phyloP scores from a whole-genome alignment of 257 asterid genomes.

The Nyctanthes arbortristis region DNA sequence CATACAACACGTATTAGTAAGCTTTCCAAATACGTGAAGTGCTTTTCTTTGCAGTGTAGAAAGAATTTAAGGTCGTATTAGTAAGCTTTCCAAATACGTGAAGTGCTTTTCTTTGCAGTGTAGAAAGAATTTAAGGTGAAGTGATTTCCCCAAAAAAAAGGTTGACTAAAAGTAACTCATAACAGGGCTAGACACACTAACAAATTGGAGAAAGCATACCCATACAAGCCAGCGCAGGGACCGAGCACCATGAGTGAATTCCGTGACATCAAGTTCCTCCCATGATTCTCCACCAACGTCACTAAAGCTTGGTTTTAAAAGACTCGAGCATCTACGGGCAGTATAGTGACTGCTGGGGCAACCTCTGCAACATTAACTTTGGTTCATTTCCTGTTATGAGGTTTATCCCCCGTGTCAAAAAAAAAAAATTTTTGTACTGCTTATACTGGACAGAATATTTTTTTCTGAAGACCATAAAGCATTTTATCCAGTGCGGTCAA shows the following conservation, averaged over 20 bases:
- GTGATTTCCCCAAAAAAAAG: no score
- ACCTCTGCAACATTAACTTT: constrained; percentile 87
- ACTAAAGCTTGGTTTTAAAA: constrained; percentile 66
- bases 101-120: not conserved
- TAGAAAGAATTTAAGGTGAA: not conserved
- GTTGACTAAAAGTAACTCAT: not conserved
- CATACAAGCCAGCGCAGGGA: constrained; percentile 97
- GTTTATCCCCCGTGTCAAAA: constrained; percentile 45
- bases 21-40: not conserved
- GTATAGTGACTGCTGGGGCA: constrained; percentile 64
- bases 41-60: not conserved
- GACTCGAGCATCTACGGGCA: constrained; percentile 66
- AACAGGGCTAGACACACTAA: not conserved
- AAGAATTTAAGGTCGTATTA: no score
- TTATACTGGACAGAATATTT: no score
- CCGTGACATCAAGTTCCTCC: constrained; percentile 85
- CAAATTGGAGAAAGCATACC: constrained; percentile 44
- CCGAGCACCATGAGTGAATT: constrained; percentile 55
- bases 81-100: not conserved
- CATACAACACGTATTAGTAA: no score
- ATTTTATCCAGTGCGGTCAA: not conserved
- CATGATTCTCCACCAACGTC: constrained; percentile 79
- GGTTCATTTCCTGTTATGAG: constrained; percentile 62
- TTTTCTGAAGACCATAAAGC: not conserved
- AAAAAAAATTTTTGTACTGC: no score